Evolutionary conservation across 2,329 filamentous ascomycete species (phyloP).

Genomic region (Helotiales sp.): DNA sequence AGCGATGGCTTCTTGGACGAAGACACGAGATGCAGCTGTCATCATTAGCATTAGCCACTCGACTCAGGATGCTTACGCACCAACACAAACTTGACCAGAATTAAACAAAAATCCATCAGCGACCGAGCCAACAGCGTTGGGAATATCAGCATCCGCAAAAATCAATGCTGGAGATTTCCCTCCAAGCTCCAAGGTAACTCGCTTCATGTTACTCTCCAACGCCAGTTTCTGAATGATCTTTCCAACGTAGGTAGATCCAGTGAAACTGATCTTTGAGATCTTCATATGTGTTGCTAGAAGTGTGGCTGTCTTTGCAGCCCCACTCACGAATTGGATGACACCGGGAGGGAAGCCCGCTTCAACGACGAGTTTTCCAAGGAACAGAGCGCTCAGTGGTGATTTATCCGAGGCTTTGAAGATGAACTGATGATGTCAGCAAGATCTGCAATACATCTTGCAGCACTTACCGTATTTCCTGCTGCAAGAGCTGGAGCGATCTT

Average conservation of each 20-base stretch:
- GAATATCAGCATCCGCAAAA: constrained; percentile 44
- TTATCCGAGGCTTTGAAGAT: constrained; percentile 64
- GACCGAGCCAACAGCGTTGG: constrained; percentile 44
- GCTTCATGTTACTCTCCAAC: constrained; percentile 41
- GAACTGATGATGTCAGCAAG: constrained; percentile 35
- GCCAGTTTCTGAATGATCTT: constrained; percentile 41
- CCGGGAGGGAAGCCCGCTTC: constrained; percentile 36
- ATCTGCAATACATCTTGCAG: no score
- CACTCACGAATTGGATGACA: constrained; percentile 40
- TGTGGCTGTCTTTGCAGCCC: constrained; percentile 40
- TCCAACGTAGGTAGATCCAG: constrained; percentile 38
- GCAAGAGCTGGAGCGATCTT: constrained; percentile 62
- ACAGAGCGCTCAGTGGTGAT: constrained; percentile 55
- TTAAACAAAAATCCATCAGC: constrained; percentile 61
- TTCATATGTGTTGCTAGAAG: constrained; percentile 39
- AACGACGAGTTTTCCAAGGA: constrained; percentile 38
- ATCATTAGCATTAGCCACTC: background rate
- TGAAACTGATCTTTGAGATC: constrained; percentile 42
- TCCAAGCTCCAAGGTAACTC: constrained; percentile 42
- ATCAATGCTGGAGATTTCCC: constrained; percentile 44
- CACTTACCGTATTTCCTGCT: constrained; percentile 49
- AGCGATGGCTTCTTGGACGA: constrained; percentile 62
- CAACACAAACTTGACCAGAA: constrained; percentile 70
- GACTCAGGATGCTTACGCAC: background rate
- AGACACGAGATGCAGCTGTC: constrained; percentile 67